phyloP scores from a whole-genome alignment of 768 basidiomycete species.

The Lyophyllum decastes region DNA sequence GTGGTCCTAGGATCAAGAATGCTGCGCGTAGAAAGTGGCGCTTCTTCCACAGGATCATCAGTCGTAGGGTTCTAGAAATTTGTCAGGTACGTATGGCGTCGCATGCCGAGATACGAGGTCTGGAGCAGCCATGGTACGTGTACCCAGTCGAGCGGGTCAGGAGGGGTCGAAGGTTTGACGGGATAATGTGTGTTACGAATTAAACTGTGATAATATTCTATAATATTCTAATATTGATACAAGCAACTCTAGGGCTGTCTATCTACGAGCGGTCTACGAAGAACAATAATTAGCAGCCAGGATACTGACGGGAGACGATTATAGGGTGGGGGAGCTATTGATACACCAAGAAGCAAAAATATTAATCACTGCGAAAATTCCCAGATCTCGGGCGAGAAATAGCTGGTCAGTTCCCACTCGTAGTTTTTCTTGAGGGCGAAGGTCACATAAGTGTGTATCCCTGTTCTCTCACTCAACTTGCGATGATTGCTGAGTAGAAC shows the following conservation, averaged over 20 bases:
- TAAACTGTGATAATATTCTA: too few species aligned
- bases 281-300: neutral
- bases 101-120: too few species aligned
- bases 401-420: constrained; percentile 32
- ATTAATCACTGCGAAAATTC: constrained; percentile 2
- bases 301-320: too few species aligned
- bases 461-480: constrained; percentile 18
- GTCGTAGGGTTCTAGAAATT: too few species aligned
- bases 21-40: too few species aligned
- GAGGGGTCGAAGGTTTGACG: too few species aligned
- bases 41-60: too few species aligned
- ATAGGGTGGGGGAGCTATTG: neutral
- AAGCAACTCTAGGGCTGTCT: neutral
- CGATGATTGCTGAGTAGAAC: constrained; percentile 24
- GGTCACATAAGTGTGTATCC: constrained; percentile 33
- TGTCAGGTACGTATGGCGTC: too few species aligned
- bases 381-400: constrained; percentile 34
- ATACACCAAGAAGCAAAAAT: neutral
- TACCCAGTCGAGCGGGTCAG: too few species aligned
- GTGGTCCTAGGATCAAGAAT: too few species aligned
- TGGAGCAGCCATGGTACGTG: too few species aligned
- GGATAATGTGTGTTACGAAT: too few species aligned
- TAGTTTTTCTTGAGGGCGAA: constrained; percentile 29
- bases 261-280: neutral
- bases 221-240: neutral